A percentile compares a stretch with the other conserved stretches of the same genome.
Evolutionary conservation across 2,329 filamentous ascomycete genomes (phyloP).

Genomic region (Cercospora sp.): DNA sequence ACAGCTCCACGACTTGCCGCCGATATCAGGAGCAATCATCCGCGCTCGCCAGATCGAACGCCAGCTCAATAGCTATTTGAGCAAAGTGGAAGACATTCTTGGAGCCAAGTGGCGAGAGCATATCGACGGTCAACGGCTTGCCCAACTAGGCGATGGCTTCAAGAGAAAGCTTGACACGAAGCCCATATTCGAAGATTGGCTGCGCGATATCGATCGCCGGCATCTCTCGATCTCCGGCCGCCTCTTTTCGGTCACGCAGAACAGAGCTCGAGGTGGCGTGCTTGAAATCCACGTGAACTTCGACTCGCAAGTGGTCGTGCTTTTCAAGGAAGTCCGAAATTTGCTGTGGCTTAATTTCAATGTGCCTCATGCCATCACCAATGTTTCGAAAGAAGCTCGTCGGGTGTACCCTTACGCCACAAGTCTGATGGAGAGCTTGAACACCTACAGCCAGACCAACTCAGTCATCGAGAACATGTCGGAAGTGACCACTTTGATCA

Average conservation of each 20-base stretch:
- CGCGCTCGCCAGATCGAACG: constrained; percentile 97
- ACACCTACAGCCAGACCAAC: constrained; percentile 85
- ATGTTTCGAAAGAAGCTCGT: constrained; percentile 97
- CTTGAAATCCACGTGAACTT: constrained; percentile 94
- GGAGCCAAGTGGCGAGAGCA: constrained; percentile 94
- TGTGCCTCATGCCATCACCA: constrained; percentile 91
- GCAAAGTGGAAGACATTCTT: constrained; percentile 97
- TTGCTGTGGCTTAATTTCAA: constrained; percentile 92
- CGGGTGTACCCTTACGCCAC: constrained; percentile 97
- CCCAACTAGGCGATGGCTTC: constrained; percentile 88
- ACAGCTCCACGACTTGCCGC: constrained; percentile 89
- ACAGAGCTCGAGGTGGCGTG: constrained; percentile 84
- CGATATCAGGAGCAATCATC: constrained; percentile 94
- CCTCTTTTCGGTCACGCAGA: constrained; percentile 84
- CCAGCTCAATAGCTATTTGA: constrained; percentile 95
- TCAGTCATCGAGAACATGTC: constrained; percentile 82
- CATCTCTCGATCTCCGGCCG: constrained; percentile 90
- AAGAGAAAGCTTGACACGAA: constrained; percentile 93
- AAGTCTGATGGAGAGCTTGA: constrained; percentile 97
- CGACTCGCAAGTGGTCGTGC: constrained; percentile 90
- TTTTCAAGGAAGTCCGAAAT: constrained; percentile 98
- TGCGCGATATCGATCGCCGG: constrained; percentile 81
- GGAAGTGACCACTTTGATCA: constrained; percentile 81
- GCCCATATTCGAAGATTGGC: constrained; percentile 93
- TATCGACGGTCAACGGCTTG: constrained; percentile 89